Base-by-base conservation (phyloP, 768 basidiomycete species). In the Obba rivulosa region DNA sequence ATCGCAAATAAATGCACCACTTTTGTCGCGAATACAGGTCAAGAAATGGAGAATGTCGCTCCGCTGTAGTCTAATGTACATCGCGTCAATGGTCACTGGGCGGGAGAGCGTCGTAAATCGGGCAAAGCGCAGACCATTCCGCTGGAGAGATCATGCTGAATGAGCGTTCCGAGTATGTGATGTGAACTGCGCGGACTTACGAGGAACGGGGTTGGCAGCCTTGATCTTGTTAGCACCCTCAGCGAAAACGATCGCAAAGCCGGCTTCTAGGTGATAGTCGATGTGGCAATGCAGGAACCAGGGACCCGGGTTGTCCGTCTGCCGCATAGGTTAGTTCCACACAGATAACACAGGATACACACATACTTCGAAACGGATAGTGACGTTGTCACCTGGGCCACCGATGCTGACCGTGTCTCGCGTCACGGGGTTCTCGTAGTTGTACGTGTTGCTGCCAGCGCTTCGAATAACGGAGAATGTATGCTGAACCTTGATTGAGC, bases 391-490 rank as follows among this genome's bases (percentile, higher is more conserved):
- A 1, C 62, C 66, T 1, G 49, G 45, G 4, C 43, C 39, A 2
- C 71, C 74, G 14, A 59, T 56, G 35, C 46, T 54, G 11, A 53
- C 51, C 13, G 61, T 61, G 57, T 77, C 76, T 43, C 76, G 62
- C 45, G 70, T 61, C 44, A 75, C 70, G 0, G 86, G 85, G 61
- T 86, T 81, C 8, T 51, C 54, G 28, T 71, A 76, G 58, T 78
- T 78, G 54, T 65, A 67, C 1, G 39, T 49, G 1, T 46, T 46
- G 34, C 55, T 69, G 3, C 70, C 70, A 5, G 75, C 72, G 42
- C 69, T 70, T 42, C 69, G 60, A 20, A 77, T 59, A 20, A 77
- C 76, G 37, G 67, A 65, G 53, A 78, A 78, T 8, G 63, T 51
- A 51, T 77, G 74, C 71, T 75, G 41, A 37, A 20, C 48, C 11